phyloP scores from a whole-genome alignment of 345 rosid species.

The Noccaea bulbosa region DNA sequence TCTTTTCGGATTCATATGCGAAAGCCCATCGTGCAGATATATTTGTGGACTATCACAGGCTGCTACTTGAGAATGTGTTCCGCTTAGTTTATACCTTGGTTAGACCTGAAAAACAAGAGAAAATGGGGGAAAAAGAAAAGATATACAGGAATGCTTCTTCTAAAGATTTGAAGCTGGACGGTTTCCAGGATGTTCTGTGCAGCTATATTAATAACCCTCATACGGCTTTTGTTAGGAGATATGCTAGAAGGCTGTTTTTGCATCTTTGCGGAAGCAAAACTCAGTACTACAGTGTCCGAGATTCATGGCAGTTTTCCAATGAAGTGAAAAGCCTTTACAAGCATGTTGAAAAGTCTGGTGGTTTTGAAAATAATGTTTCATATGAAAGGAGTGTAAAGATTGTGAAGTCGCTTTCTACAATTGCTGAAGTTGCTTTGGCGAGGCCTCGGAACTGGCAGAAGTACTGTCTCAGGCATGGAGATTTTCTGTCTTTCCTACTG shows the following conservation, averaged over 20 bases:
- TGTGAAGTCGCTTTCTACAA: slow-evolving; percentile 84
- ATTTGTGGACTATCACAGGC: slow-evolving; percentile 89
- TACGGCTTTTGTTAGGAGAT: slow-evolving; percentile 94
- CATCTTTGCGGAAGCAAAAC: slow-evolving; percentile 97
- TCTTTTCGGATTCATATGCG: slow-evolving; percentile 98
- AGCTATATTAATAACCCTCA: slow-evolving; percentile 93
- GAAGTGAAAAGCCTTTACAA: slow-evolving; percentile 84
- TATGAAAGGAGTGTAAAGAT: slow-evolving; percentile 96
- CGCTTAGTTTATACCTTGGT: slow-evolving; percentile 87
- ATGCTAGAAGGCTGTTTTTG: slow-evolving; percentile 96
- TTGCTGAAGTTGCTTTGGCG: slow-evolving; percentile 92
- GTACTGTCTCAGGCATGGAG: slow-evolving; percentile 85
- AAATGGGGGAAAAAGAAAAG: slow-evolving; percentile 87
- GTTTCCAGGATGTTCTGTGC: slow-evolving; percentile 97
- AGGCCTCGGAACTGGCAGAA: slow-evolving; percentile 99
- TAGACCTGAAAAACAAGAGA: slow-evolving; percentile 98
- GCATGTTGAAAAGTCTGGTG: slow-evolving; percentile 88
- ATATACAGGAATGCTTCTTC: slow-evolving; percentile 59
- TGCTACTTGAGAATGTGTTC: slow-evolving; percentile 90
- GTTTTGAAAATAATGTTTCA: slow-evolving; percentile 78
- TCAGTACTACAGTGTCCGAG: slow-evolving; percentile 92
- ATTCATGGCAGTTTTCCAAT: slow-evolving; percentile 94
- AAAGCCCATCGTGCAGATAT: slow-evolving; percentile 86
- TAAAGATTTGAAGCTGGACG: slow-evolving; percentile 93
- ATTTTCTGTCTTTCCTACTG: slow-evolving; percentile 79